Percentiles rank a stretch among this genome's conserved stretches.
Evolutionary conservation across 2,329 filamentous ascomycete genomes (phyloP).

Genomic region (Raffaelea deltoideospora): DNA sequence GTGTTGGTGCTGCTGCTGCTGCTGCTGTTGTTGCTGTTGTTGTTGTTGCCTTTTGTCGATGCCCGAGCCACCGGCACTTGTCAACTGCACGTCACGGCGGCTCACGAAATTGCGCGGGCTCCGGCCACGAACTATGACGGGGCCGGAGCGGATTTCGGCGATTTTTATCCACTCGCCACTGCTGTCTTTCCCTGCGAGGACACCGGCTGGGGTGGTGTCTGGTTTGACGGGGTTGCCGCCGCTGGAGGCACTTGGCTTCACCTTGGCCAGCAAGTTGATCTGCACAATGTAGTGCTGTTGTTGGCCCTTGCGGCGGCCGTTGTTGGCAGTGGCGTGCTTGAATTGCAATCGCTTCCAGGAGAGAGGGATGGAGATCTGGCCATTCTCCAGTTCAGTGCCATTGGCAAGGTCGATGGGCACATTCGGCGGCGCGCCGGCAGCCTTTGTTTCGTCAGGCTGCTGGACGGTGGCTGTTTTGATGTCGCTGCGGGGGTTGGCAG

Average conservation of each 20-base stretch:
- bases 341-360: constrained; percentile 93
- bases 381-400: constrained; percentile 60
- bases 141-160: constrained; percentile 74
- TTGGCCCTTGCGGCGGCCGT: constrained; percentile 80
- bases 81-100: constrained; percentile 69
- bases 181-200: constrained; percentile 36
- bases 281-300: constrained; percentile 91
- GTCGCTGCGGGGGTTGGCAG: constrained; percentile 27
- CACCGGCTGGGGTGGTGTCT: not conserved
- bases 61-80: constrained; percentile 15
- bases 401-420: constrained; percentile 37
- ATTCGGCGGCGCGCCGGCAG: constrained; percentile 34
- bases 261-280: constrained; percentile 49
- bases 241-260: constrained; percentile 22
- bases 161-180: constrained; percentile 54
- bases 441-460: constrained; percentile 27
- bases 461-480: not conserved
- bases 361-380: constrained; percentile 59
- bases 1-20: not conserved
- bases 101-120: constrained; percentile 92
- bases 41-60: constrained; percentile 31
- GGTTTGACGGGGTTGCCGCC: not conserved
- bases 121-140: constrained; percentile 87
- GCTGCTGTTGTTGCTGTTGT: constrained; percentile 11
- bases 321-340: constrained; percentile 91